Base-by-base conservation (phyloP, 805 yeast genomes). In the Trichomonascus vanleenenianus region DNA sequence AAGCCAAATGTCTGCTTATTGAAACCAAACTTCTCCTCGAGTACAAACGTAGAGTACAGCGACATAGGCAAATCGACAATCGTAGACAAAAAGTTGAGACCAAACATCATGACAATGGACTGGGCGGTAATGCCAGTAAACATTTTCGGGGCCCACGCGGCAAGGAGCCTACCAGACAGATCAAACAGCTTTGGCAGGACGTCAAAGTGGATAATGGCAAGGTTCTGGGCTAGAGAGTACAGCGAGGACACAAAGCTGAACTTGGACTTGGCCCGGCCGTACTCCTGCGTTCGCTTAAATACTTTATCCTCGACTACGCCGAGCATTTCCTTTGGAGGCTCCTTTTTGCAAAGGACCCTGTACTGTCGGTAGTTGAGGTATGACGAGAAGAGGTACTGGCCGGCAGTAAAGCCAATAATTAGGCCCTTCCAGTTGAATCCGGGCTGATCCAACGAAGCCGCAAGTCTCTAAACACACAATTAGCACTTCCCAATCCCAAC, bases 21-120 rank as follows among this genome's bases (percentile, higher is more conserved):
- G 70, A 93, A 93, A 1, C 98, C 98, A 58, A 74, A 91, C 65
- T 78, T 78, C 62, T 91, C 96, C 66, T 93, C 98, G 55, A 93
- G 72, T 12, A 88, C 89, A 68, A 93, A 93, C 56, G 83, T 83
- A 47, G 75, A 70, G 65, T 88, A 89, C 62, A 83, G 80, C 8
- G 80, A 71, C 18, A 81, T 59, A 2, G 98, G 98, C 45, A 84
- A 61, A 2, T 76, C 70, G 27, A 79, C 48, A 2, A 86, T 42
- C 2, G 81, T 68, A 7, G 81, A 69, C 39, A 80, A 49, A 19
- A 70, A 44, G 30, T 78, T 67, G 56, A 77, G 68, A 20, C 72
- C 70, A 37, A 77, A 67, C 54, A 79, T 64, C 58, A 85, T 81
- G 50, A 79, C 74, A 46, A 88, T 66, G 33, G 94, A 81, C 54